These are phyloP conservation scores for Grifola frondosa DNA, from an alignment of 1,284 basidiomycete species.

Conservation along the genomic window DNA sequence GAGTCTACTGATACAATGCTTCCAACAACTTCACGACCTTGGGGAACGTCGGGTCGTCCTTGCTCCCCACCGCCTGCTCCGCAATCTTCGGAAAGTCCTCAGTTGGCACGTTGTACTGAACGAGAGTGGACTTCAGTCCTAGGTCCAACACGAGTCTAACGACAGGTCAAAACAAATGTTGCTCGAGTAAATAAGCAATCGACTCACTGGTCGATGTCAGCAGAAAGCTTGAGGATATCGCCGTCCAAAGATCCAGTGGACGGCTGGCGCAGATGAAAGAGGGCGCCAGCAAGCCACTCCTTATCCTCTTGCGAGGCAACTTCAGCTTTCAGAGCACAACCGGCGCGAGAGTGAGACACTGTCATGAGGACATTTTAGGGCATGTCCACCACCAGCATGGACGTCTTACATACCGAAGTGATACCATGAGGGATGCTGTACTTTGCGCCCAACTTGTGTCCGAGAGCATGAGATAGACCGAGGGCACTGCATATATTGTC, in stretches of 20 bases:
- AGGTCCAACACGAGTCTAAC: constrained; percentile 56
- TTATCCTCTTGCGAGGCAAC: constrained; percentile 58
- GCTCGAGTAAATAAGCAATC: background rate
- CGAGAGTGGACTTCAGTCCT: constrained; percentile 55
- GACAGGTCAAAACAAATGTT: background rate
- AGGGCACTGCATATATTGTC: constrained; percentile 44
- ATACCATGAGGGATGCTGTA: constrained; percentile 82
- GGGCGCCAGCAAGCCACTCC: constrained; percentile 49
- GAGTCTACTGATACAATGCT: constrained; percentile 48
- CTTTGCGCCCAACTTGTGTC: constrained; percentile 74
- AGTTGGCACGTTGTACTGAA: constrained; percentile 58
- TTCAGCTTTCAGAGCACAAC: constrained; percentile 60
- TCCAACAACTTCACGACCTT: constrained; percentile 49
- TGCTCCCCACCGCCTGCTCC: constrained; percentile 42
- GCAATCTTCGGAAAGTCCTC: constrained; percentile 54
- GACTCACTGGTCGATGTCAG: constrained; percentile 53
- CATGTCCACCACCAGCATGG: too few species aligned
- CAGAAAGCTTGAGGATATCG: constrained; percentile 54
- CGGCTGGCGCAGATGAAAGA: constrained; percentile 57
- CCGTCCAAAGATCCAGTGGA: constrained; percentile 60
- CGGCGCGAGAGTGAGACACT: constrained; percentile 76
- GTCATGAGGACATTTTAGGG: too few species aligned
- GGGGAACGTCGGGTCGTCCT: constrained; percentile 36
- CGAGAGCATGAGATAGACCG: constrained; percentile 73
- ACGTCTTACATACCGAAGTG: constrained; percentile 59